Percentiles rank a stretch among this genome's conserved stretches.
phyloP scores from a whole-genome alignment of 163 green algal species.

The Chlorella variabilis region DNA sequence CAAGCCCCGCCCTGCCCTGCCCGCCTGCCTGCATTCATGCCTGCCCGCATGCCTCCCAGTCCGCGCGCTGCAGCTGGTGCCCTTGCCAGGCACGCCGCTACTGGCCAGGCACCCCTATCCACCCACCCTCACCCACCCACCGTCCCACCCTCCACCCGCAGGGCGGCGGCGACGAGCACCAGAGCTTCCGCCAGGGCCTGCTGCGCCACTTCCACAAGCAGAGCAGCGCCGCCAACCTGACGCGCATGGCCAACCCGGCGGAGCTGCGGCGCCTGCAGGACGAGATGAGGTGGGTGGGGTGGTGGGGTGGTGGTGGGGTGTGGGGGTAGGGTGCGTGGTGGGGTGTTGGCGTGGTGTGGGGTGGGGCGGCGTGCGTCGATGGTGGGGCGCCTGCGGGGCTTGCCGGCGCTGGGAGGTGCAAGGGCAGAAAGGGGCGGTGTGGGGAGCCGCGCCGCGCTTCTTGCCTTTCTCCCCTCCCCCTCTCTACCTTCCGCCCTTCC shows the following conservation, averaged over 20 bases:
- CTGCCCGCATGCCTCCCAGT: too few species aligned
- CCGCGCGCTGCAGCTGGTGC: too few species aligned
- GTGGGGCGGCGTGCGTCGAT: too few species aligned
- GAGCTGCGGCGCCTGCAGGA: slow-evolving; percentile 43
- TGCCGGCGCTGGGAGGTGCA: not conserved
- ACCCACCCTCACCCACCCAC: not conserved
- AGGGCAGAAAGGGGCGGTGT: too few species aligned
- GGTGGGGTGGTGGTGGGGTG: not conserved
- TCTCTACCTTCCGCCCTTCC: too few species aligned
- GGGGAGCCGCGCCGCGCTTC: too few species aligned
- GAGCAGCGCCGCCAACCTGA: slow-evolving; percentile 48
- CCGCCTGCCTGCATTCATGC: too few species aligned
- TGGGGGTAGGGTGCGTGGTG: not conserved
- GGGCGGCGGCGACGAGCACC: slow-evolving; percentile 33
- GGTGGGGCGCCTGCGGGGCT: not conserved
- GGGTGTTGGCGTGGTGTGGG: not conserved
- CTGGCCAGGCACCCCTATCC: too few species aligned
- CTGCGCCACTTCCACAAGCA: slow-evolving; percentile 50
- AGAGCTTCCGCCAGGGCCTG: slow-evolving; percentile 36
- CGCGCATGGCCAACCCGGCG: slow-evolving; percentile 22
- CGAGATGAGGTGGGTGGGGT: slow-evolving; percentile 18
- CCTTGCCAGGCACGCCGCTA: too few species aligned
- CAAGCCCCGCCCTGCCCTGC: not conserved
- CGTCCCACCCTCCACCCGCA: not conserved
- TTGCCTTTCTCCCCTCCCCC: too few species aligned